Base-by-base conservation (phyloP, 2,329 filamentous ascomycete genomes). In the Botrytis tulipae region DNA sequence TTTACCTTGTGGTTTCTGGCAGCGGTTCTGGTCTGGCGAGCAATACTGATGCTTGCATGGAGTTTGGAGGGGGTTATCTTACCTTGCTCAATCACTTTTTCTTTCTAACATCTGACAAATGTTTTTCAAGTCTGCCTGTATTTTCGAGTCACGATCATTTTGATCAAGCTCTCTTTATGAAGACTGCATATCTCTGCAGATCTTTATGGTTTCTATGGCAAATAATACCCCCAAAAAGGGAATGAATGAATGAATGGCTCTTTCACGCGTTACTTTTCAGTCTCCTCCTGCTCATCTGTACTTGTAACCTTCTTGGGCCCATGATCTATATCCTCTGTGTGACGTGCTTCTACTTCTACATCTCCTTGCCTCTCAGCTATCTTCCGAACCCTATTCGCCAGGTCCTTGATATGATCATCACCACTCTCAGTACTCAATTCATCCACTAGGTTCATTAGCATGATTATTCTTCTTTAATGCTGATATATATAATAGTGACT, bases 341-440 rank as follows among this genome's bases (percentile, higher is more conserved):
- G 63, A 75, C 76, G 40, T 74, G 46, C 74, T 72, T 75, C 70
- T 74, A 69, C 70, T 74, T 74, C 71, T 59, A 75, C 72, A 65
- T 66, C 71, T 61, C 75, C 71, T 63, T 59, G 70, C 74, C 71
- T 75, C 78, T 79, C 77, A 69, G 91, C 87, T 71, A 97, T 86
- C 70, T 85, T 87, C 79, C 90, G 88, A 61, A 96, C 91, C 71
- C 93, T 87, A 73, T 85, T 83, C 25, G 93, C 93, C 78, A 99
- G 84, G 83, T 98, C 95, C 68, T 88, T 91, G 71, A 99, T 87
- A 85, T 99, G 95, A 75, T 87, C 87, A 84, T 98, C 96, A 4
- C 89, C 90, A 80, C 92, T 96, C 70, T 93, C 93, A 3, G 88
- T 84, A 75, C 93, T 91, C 77, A 98, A 83, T 44, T 88, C 89